Percentiles rank a stretch among this genome's conserved stretches.
Conservation (phyloP, 768 basidiomycete genomes). For the Phylloporus sp. region DNA sequence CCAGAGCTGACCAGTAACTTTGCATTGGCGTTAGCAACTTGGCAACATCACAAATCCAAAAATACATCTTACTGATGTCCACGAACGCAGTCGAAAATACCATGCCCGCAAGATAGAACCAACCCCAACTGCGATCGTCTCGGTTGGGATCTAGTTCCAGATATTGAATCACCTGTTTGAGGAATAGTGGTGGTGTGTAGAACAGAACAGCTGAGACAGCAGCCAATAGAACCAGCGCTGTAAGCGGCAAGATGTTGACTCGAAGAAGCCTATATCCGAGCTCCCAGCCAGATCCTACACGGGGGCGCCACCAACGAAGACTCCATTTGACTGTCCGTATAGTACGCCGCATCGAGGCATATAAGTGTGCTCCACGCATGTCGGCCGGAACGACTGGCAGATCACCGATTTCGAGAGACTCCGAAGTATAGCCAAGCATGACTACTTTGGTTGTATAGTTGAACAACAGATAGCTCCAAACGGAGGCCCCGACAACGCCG, state of each 20-base stretch:
- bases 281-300: constrained; percentile 59
- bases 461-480: constrained; percentile 59
- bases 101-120: constrained; percentile 59
- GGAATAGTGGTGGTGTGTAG: constrained; percentile 61
- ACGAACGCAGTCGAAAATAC: constrained; percentile 42
- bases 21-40: constrained; percentile 5
- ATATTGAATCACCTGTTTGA: constrained; percentile 57
- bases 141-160: constrained; percentile 60
- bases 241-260: constrained; percentile 47
- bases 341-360: constrained; percentile 57
- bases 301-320: constrained; percentile 56
- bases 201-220: constrained; percentile 56
- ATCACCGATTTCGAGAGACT: constrained; percentile 81
- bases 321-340: constrained; percentile 48
- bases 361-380: constrained; percentile 68
- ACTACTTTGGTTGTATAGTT: constrained; percentile 86
- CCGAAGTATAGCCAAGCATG: constrained; percentile 71
- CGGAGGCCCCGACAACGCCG: constrained; percentile 48
- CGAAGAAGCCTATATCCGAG: constrained; percentile 59
- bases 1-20: constrained; percentile 70
- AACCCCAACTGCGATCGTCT: constrained; percentile 63
- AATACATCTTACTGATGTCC: constrained; percentile 38
- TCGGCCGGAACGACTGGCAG: constrained; percentile 73
- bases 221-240: constrained; percentile 47
- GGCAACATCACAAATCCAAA: background rate